Conservation (phyloP, 768 basidiomycete species). For the Tephrocybe sp. region DNA sequence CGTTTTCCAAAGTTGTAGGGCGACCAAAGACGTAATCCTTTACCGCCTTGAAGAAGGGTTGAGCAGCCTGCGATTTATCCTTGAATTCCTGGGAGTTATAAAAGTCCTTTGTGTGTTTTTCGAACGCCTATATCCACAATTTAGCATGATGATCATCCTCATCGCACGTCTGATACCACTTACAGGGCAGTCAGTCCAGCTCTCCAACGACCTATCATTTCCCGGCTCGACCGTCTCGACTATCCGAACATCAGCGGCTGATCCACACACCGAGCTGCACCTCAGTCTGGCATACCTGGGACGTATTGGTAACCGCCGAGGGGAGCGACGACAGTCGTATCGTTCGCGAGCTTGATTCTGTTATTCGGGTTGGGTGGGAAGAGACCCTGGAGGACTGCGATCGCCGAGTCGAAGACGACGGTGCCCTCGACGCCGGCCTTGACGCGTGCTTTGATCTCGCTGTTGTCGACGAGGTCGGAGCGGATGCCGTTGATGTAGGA, state of each 20-base stretch:
- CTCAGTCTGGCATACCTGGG: slow-evolving; percentile 47
- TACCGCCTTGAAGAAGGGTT: slow-evolving; percentile 63
- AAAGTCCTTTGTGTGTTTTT: slow-evolving; percentile 60
- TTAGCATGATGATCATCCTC: neutral
- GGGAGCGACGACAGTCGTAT: slow-evolving; percentile 67
- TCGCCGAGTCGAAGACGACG: slow-evolving; percentile 86
- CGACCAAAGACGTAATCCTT: slow-evolving; percentile 75
- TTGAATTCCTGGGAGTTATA: slow-evolving; percentile 69
- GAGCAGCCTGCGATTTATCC: slow-evolving; percentile 51
- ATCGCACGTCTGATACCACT: slow-evolving; percentile 10
- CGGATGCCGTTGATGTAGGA: slow-evolving; percentile 69
- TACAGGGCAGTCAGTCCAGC: slow-evolving; percentile 65
- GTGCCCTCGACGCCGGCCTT: slow-evolving; percentile 84
- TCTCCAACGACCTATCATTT: slow-evolving; percentile 82
- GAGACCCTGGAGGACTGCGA: slow-evolving; percentile 82
- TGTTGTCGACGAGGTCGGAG: slow-evolving; percentile 69
- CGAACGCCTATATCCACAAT: slow-evolving; percentile 48
- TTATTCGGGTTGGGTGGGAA: slow-evolving; percentile 79
- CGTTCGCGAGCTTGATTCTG: slow-evolving; percentile 78
- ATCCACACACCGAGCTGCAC: too few relatives aligned
- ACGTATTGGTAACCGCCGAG: slow-evolving; percentile 87
- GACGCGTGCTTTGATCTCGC: slow-evolving; percentile 72
- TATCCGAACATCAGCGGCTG: too few relatives aligned
- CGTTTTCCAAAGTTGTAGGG: slow-evolving; percentile 65
- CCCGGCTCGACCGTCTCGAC: slow-evolving; percentile 87